Evolutionary conservation across 2,329 filamentous ascomycete genomes (phyloP).

Genomic region (Cryphonectria parasitica): DNA sequence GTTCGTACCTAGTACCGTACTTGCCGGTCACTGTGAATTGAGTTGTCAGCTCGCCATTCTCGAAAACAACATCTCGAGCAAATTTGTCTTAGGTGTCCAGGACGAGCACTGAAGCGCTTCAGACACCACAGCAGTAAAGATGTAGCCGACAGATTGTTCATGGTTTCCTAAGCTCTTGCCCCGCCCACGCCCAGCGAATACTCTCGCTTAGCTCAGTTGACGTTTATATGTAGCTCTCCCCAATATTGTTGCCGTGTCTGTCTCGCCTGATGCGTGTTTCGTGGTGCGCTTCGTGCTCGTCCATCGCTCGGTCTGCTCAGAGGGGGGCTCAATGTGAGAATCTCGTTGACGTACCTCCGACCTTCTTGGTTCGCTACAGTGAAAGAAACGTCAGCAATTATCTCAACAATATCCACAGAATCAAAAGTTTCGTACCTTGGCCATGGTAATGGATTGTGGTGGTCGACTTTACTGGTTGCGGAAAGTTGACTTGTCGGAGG

Average conservation of each 20-base stretch:
- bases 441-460: constrained; percentile 28
- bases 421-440: constrained; percentile 25
- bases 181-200: neutral
- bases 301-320: constrained; percentile 23
- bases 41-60: constrained; percentile 20
- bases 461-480: constrained; percentile 29
- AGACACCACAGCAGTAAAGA: neutral
- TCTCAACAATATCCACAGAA: neutral
- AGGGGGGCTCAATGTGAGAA: constrained; percentile 12
- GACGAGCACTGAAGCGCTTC: neutral
- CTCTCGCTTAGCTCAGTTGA: neutral
- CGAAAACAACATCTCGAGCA: neutral
- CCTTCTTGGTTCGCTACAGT: constrained; percentile 83
- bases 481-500: constrained; percentile 28
- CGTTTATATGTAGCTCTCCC: neutral
- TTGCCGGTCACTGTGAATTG: constrained; percentile 90
- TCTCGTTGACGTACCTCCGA: constrained; percentile 30
- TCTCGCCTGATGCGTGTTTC: neutral
- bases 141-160: neutral
- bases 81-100: constrained; percentile 8
- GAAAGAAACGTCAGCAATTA: constrained; percentile 6
- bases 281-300: constrained; percentile 23
- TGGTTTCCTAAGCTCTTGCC: constrained; percentile 5
- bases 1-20: constrained; percentile 90
- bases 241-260: neutral